Evolutionary conservation across 2,329 filamentous ascomycete genomes (phyloP).

Genomic region (Fusarium beomiforme): DNA sequence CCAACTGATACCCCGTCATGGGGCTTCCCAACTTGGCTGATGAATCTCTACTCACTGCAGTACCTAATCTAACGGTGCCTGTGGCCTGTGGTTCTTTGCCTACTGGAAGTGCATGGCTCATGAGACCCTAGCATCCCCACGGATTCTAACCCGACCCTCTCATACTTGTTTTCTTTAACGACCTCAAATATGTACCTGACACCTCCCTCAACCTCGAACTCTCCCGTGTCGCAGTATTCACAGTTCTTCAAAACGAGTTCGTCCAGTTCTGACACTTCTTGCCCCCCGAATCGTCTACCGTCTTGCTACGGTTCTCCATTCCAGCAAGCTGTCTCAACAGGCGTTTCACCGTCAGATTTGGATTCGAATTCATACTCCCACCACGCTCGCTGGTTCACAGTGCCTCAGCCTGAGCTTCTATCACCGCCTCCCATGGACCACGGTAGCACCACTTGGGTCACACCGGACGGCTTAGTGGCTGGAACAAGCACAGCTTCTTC

Average conservation of each 20-base stretch:
- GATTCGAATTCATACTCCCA: constrained; percentile 51
- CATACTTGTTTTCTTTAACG: constrained; percentile 35
- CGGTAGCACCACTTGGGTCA: constrained; percentile 53
- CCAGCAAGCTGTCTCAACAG: constrained; percentile 53
- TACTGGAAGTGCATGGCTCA: constrained; percentile 37
- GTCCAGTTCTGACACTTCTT: constrained; percentile 46
- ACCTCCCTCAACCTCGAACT: constrained; percentile 57
- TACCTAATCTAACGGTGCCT: constrained; percentile 28
- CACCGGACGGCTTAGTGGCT: constrained; percentile 52
- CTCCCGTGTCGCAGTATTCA: constrained; percentile 52
- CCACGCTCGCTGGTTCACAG: constrained; percentile 47
- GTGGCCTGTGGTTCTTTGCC: constrained; percentile 26
- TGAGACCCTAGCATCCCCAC: constrained; percentile 41
- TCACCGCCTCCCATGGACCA: constrained; percentile 53
- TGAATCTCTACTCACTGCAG: constrained; percentile 36
- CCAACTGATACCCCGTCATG: constrained; percentile 33
- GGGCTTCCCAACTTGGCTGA: constrained; percentile 30
- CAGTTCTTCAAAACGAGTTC: constrained; percentile 38
- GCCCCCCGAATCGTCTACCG: constrained; percentile 48
- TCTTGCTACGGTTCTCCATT: constrained; percentile 59
- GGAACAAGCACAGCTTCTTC: constrained; percentile 46
- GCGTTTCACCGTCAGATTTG: constrained; percentile 56
- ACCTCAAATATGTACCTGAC: constrained; percentile 59
- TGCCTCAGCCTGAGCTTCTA: constrained; percentile 25
- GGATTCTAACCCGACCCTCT: constrained; percentile 39